Conservation (phyloP, 164 flowering plant genomes). For the Tinospora cordifolia region DNA sequence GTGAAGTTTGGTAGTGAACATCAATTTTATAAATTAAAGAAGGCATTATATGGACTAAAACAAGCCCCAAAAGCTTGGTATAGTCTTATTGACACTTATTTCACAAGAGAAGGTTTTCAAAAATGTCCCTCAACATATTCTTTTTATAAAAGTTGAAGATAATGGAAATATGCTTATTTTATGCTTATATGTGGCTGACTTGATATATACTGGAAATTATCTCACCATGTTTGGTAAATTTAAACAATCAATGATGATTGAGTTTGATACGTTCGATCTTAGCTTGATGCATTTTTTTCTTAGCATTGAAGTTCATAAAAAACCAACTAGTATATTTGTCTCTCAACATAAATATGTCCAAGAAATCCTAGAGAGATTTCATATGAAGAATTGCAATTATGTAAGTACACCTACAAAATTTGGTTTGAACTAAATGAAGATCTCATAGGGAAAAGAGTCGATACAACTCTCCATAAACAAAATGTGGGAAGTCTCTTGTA, state of each 20-base stretch:
- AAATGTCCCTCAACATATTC: neutral
- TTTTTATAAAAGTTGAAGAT: neutral
- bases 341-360: neutral
- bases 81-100: too few species aligned
- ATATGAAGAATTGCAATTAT: neutral
- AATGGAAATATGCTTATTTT: neutral
- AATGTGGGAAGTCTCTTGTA: slow-evolving; percentile 7
- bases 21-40: too few species aligned
- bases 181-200: neutral
- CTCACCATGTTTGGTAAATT: neutral
- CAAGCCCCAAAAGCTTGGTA: too few species aligned
- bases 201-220: neutral
- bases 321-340: neutral
- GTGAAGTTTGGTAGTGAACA: neutral
- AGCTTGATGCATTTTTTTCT: neutral
- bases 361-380: neutral
- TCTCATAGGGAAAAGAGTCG: neutral
- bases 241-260: neutral
- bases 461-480: neutral
- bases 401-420: neutral
- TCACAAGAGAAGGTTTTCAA: neutral
- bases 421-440: neutral
- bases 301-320: neutral
- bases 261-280: neutral
- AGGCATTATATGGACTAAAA: too few species aligned